phyloP scores from a whole-genome alignment of 169 alveolate species.

The Plasmodium gaboni region DNA sequence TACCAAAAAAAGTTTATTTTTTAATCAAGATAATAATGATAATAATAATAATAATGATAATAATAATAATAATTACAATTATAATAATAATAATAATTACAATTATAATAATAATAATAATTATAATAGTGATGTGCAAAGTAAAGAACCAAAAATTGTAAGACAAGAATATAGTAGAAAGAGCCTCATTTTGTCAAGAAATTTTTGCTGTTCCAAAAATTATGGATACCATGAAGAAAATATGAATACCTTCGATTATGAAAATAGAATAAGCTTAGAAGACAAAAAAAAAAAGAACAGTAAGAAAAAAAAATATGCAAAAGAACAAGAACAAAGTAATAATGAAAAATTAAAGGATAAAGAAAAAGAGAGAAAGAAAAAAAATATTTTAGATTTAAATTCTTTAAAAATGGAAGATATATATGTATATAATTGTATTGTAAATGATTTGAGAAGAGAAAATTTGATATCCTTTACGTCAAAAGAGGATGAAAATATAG shows the following conservation, averaged over 20 bases:
- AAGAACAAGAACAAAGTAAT: not conserved
- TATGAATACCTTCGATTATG: not conserved
- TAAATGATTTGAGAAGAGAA: slow-evolving; percentile 52
- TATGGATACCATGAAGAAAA: slow-evolving; percentile 5
- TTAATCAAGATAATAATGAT: not conserved
- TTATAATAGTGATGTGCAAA: slow-evolving; percentile 2
- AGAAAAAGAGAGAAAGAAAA: not conserved
- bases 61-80: not conserved
- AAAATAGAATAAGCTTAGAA: not conserved
- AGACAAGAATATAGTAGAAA: not conserved
- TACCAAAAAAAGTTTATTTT: slow-evolving; percentile 14
- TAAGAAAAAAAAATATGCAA: not conserved
- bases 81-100: not conserved
- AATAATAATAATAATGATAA: not conserved
- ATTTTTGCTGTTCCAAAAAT: not conserved
- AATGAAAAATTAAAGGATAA: not conserved
- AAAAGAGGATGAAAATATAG: slow-evolving; percentile 26
- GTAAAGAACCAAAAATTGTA: not conserved
- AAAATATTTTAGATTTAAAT: not conserved
- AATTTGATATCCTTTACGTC: slow-evolving; percentile 31
- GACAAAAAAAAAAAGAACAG: not conserved
- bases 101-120: slow-evolving; percentile 1
- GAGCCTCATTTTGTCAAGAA: slow-evolving; percentile 4
- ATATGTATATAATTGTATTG: slow-evolving; percentile 47
- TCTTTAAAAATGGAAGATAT: slow-evolving; percentile 44